Percentiles rank a stretch among this genome's conserved stretches.
Evolutionary conservation across 2,329 filamentous ascomycete genomes (phyloP).

Genomic region (Alternaria atra): DNA sequence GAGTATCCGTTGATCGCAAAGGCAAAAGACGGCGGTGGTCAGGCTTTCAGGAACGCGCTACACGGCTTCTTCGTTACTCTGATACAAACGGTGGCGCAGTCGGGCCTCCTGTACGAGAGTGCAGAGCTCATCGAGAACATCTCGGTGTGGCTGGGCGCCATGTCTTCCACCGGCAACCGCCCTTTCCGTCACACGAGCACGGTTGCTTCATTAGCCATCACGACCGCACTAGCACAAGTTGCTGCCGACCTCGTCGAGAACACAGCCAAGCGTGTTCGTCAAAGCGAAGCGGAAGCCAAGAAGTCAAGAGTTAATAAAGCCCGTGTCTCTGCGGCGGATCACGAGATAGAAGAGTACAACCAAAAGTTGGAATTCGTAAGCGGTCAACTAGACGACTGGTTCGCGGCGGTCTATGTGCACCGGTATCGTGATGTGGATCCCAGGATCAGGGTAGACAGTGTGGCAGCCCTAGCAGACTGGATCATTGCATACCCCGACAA

Average conservation of each 20-base stretch:
- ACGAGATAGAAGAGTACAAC: conserved; percentile 74
- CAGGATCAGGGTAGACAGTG: conserved; percentile 86
- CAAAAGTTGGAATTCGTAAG: conserved; percentile 75
- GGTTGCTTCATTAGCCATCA: conserved; percentile 80
- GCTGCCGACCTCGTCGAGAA: conserved; percentile 75
- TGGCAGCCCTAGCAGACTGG: conserved; percentile 87
- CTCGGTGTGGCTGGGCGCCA: conserved; percentile 85
- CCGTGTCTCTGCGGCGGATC: conserved; percentile 76
- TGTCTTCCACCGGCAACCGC: conserved; percentile 87
- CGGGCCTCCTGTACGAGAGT: conserved; percentile 82
- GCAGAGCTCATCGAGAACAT: conserved; percentile 84
- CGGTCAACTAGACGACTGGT: conserved; percentile 80
- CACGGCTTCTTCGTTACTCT: conserved; percentile 81
- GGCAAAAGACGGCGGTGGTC: conserved; percentile 76
- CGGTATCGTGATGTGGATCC: conserved; percentile 94
- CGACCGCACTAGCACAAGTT: conserved; percentile 77
- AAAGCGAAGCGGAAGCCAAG: conserved; percentile 79
- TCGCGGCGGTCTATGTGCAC: conserved; percentile 93
- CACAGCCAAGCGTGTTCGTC: conserved; percentile 78
- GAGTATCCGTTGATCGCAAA: conserved; percentile 93
- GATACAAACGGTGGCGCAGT: conserved; percentile 79
- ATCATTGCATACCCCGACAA: conserved; percentile 83
- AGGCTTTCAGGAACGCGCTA: conserved; percentile 79
- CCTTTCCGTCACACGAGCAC: conserved; percentile 96
- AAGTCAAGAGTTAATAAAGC: conserved; percentile 80